Evolutionary conservation across 495 filamentous ascomycete species (phyloP), one percentile per base, ranked within the genome.

Genomic region (Mytilinidion resinicola): DNA sequence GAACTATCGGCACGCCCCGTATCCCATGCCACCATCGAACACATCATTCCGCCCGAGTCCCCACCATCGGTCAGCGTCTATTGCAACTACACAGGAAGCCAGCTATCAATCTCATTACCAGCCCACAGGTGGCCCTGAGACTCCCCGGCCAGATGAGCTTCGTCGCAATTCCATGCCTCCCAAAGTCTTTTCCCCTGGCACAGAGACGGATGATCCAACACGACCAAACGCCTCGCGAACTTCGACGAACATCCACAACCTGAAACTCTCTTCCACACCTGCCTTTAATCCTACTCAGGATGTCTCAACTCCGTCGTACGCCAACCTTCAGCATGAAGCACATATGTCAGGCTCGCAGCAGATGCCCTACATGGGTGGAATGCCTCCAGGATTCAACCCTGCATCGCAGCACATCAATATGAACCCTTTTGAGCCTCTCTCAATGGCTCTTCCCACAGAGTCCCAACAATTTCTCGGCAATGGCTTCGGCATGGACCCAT

Each of bases 381-480:
- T 49, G 46, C 17, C 21, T 1, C 21, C 20, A 14, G 21, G 15
- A 30, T 52, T 14, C 30, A 12, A 34, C 17, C 33, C 49, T 7
- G 49, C 14, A 14, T 52, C 55, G 4, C 58, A 61, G 44, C 35
- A 48, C 14, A 8, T 62, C 58, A 61, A 68, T 41, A 67, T 60
- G 51, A 65, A 69, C 51, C 75, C 69, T 43, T 68, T 82, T 47
- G 64, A 69, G 49, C 75, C 69, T 43, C 67, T 82, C 49, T 74
- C 73, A 10, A 74, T 67, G 38, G 65, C 72, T 9, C 65, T 82
- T 7, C 78, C 80, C 15, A 64, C 71, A 9, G 77, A 82, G 36
- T 57, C 77, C 21, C 79, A 82, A 57, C 72, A 74, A 62, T 68
- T 81, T 9, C 65, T 81, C 3, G 75, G 75, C 25, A 59, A 69